phyloP scores from a whole-genome alignment of 441 rosid species.

The Adansonia madagascariensis region DNA sequence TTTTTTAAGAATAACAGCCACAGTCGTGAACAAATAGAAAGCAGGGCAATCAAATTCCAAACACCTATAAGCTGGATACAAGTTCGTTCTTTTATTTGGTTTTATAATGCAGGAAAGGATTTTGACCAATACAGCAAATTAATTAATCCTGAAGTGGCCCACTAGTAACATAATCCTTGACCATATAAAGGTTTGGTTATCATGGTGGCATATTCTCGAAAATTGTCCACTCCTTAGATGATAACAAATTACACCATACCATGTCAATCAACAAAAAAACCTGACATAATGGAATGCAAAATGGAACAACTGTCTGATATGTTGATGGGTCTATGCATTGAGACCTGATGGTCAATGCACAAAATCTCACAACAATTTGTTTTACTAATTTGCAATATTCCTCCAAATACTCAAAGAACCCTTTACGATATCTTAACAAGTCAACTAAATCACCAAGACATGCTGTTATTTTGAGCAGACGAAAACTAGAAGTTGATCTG shows the following conservation, averaged over 20 bases:
- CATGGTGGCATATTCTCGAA: background rate
- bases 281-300: background rate
- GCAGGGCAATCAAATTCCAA: background rate
- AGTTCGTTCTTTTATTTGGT: background rate
- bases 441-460: background rate
- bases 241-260: background rate
- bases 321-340: background rate
- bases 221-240: background rate
- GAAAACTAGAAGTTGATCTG: background rate
- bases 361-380: background rate
- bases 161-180: background rate
- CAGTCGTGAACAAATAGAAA: background rate
- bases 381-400: too few relatives aligned
- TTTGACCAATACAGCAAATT: background rate
- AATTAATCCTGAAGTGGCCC: background rate
- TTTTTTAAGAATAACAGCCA: background rate
- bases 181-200: background rate
- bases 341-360: background rate
- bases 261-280: background rate
- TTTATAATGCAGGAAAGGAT: background rate
- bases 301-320: background rate
- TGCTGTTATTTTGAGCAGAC: background rate
- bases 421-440: background rate
- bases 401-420: background rate
- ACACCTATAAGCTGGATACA: background rate